These are phyloP conservation scores for Terana coerulea DNA, from an alignment of 768 basidiomycete genomes.

Conservation along the genomic window DNA sequence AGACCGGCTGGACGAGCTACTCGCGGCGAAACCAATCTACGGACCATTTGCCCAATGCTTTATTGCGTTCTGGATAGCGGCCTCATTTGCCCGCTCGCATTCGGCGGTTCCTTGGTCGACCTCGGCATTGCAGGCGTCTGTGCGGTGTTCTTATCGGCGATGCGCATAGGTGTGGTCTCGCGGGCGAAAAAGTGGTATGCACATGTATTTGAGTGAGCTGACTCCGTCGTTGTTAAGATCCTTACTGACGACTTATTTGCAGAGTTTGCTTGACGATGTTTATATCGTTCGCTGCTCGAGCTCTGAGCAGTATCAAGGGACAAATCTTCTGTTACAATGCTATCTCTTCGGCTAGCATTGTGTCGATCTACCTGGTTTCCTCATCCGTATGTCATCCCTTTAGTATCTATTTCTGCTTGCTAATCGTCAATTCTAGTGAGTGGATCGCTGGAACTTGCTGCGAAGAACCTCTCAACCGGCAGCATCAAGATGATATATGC, in stretches of 20 bases:
- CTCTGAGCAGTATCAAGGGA: constrained; percentile 69
- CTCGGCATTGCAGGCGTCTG: constrained; percentile 73
- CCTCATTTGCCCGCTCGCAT: constrained; percentile 81
- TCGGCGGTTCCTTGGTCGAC: constrained; percentile 80
- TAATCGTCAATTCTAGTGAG: constrained; percentile 47
- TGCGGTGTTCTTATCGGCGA: constrained; percentile 61
- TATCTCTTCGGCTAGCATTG: constrained; percentile 81
- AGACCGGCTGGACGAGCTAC: constrained; percentile 54
- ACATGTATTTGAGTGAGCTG: constrained; percentile 82
- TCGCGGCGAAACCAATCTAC: constrained; percentile 64
- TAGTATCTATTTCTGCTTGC: not conserved
- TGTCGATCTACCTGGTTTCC: constrained; percentile 87
- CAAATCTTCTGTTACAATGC: constrained; percentile 87
- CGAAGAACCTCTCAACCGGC: constrained; percentile 77
- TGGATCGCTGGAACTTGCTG: constrained; percentile 77
- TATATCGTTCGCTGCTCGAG: constrained; percentile 77
- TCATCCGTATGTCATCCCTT: constrained; percentile 51
- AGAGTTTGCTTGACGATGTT: constrained; percentile 80
- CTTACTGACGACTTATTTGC: constrained; percentile 1
- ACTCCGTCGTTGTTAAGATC: not conserved
- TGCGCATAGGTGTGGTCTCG: constrained; percentile 65
- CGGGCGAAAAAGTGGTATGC: constrained; percentile 73
- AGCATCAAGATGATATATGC: constrained; percentile 85
- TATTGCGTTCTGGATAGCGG: constrained; percentile 66
- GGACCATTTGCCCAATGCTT: constrained; percentile 55